Conservation (phyloP, 441 rosid genomes). For the Erodium trifolium region DNA sequence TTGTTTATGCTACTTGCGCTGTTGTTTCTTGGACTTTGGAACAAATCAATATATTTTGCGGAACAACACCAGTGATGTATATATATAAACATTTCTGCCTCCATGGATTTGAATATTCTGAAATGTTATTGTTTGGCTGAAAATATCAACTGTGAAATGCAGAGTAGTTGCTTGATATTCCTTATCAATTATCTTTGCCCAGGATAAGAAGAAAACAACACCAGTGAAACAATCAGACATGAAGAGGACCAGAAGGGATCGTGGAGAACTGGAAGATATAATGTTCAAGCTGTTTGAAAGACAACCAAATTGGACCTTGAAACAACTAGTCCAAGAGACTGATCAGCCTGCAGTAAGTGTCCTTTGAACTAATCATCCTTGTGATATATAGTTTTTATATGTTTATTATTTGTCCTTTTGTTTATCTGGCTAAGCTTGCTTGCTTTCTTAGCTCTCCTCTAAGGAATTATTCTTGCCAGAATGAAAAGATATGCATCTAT, state of each 20-base stretch:
- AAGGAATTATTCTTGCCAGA: not conserved
- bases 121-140: not conserved
- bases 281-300: conserved; percentile 68
- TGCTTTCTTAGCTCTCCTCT: not conserved
- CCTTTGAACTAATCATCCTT: not conserved
- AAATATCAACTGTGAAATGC: not conserved
- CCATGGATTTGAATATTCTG: not conserved
- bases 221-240: conserved; percentile 35
- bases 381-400: no score
- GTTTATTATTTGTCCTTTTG: not conserved
- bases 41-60: not conserved
- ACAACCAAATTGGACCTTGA: conserved; percentile 54
- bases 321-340: conserved; percentile 56
- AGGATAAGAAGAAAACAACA: conserved; percentile 54
- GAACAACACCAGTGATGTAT: not conserved
- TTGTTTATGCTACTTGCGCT: not conserved
- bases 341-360: conserved; percentile 58
- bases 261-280: conserved; percentile 58
- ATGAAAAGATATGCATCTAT: no score
- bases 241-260: conserved; percentile 63
- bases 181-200: conserved; percentile 22
- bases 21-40: not conserved
- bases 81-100: not conserved
- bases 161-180: not conserved
- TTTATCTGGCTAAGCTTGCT: not conserved